Base-by-base conservation (phyloP, 2,329 filamentous ascomycete genomes). In the Diaporthe ampelina region DNA sequence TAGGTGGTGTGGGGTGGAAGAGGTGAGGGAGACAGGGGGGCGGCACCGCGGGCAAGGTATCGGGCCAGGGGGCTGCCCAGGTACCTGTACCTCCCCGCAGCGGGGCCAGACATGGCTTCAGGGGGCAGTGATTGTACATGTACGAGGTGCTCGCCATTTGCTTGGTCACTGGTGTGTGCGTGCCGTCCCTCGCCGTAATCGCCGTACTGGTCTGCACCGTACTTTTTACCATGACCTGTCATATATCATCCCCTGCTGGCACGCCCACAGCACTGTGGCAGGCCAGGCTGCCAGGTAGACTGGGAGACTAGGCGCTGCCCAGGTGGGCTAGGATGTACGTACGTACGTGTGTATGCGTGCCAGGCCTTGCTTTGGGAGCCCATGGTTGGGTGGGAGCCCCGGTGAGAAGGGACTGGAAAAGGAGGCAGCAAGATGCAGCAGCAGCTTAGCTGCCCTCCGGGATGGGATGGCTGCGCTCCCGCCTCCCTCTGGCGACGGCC, bases 1-100 rank as follows among this genome's bases (percentile, higher is more conserved):
- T 45, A 59, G 69, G 52, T 58, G 56, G 52, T 59, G 35, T 69
- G 48, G 65, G 37, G 52, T 40, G 37, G 32, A 21, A 32, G 35
- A 45, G 65, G 65, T 54, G 50, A 54, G 65, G n/a, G n/a, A 29
- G 65, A 69, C 52, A 56, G 65, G 65, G 63, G 65, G 52, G 10
- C n/a, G 45, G 43, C 61, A 35, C 40, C 43, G 5, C 43, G 61
- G 15, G 43, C 40, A 65, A 40, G 43, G 59, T 35, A 21, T 35
- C 37, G 11, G 37, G 37, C 2, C 37, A 40, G 37, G 37, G 37
- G 37, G 37, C 37, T 29, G 8, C 24, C 7, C 24, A n/a, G 9
- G 40, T 65, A 45, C 59, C 59, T 65, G 19, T 32, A 32, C 40
- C 43, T 65, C 11, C 8, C 17, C 24, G 2, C 15, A 13, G 40